phyloP scores from a whole-genome alignment of 148 eudicot species.

The Chenopodium suecicum region DNA sequence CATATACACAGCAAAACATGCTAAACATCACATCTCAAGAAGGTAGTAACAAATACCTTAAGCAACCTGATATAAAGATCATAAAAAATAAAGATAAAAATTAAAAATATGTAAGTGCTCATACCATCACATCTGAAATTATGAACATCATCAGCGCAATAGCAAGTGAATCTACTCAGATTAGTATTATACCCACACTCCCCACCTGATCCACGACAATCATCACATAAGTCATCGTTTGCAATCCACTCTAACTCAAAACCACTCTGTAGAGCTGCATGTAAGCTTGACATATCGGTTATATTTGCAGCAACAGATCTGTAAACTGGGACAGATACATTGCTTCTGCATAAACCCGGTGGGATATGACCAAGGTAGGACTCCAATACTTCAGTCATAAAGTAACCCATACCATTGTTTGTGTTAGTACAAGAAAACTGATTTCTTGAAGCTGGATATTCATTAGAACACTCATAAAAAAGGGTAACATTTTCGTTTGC shows the following conservation, averaged over 20 bases:
- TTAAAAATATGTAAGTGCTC: neutral
- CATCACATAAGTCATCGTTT: slow-evolving; percentile 25
- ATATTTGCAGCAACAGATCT: neutral
- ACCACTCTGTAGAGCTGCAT: slow-evolving; percentile 28
- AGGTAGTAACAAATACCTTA: neutral
- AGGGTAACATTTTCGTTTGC: slow-evolving; percentile 33
- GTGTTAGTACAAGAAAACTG: slow-evolving; percentile 10
- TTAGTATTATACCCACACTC: slow-evolving; percentile 46
- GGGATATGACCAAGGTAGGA: neutral
- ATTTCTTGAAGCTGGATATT: slow-evolving; percentile 5
- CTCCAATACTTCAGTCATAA: neutral
- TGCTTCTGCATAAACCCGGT: slow-evolving; percentile 4
- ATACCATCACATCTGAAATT: slow-evolving; percentile 18
- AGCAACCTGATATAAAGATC: neutral
- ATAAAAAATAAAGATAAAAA: too few species aligned
- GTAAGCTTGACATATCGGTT: neutral
- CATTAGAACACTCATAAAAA: slow-evolving; percentile 32
- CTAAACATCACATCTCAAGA: neutral
- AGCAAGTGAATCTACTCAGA: slow-evolving; percentile 38
- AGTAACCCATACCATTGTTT: slow-evolving; percentile 6
- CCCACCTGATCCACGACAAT: slow-evolving; percentile 42
- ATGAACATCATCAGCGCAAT: slow-evolving; percentile 3
- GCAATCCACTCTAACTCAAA: slow-evolving; percentile 52
- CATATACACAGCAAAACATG: neutral
- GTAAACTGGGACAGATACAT: slow-evolving; percentile 17